Evolutionary conservation across 2,329 filamentous ascomycete species (phyloP).

Genomic region (Magnaporthiopsis incrustans): DNA sequence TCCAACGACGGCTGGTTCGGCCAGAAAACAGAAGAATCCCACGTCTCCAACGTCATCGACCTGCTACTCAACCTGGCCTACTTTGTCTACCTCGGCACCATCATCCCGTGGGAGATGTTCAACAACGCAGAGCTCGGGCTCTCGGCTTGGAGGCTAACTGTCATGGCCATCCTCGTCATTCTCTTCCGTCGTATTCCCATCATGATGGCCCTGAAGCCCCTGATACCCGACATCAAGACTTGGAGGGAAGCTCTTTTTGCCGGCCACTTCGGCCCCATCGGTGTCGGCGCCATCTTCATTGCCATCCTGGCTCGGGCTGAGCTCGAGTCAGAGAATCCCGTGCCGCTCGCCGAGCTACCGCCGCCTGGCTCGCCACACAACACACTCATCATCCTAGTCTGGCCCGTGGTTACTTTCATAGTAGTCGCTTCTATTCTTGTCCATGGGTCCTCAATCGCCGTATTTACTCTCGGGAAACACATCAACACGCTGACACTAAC

Average conservation of each 20-base stretch:
- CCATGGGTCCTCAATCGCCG: constrained; percentile 94
- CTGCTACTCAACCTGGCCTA: constrained; percentile 92
- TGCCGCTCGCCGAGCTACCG: constrained; percentile 61
- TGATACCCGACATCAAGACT: constrained; percentile 95
- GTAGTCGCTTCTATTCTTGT: constrained; percentile 92
- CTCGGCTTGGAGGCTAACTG: constrained; percentile 81
- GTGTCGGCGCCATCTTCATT: constrained; percentile 92
- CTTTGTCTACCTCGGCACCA: constrained; percentile 95
- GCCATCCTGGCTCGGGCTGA: constrained; percentile 91
- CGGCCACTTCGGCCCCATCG: constrained; percentile 95
- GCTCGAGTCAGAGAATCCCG: constrained; percentile 66
- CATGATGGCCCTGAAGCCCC: constrained; percentile 82
- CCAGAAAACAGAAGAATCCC: constrained; percentile 95
- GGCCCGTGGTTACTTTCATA: constrained; percentile 91
- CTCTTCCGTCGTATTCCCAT: constrained; percentile 93
- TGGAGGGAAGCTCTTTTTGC: constrained; percentile 97
- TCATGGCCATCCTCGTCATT: constrained; percentile 87
- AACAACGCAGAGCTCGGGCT: constrained; percentile 69
- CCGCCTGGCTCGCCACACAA: constrained; percentile 48
- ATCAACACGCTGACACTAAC: constrained; percentile 96
- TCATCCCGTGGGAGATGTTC: constrained; percentile 92
- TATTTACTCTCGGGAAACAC: constrained; percentile 94
- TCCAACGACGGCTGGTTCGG: constrained; percentile 99
- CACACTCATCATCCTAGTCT: constrained; percentile 75
- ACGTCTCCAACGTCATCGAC: constrained; percentile 99